Conservation (phyloP, 2,329 filamentous ascomycete species). For the Teratosphaeria epicoccoides region DNA sequence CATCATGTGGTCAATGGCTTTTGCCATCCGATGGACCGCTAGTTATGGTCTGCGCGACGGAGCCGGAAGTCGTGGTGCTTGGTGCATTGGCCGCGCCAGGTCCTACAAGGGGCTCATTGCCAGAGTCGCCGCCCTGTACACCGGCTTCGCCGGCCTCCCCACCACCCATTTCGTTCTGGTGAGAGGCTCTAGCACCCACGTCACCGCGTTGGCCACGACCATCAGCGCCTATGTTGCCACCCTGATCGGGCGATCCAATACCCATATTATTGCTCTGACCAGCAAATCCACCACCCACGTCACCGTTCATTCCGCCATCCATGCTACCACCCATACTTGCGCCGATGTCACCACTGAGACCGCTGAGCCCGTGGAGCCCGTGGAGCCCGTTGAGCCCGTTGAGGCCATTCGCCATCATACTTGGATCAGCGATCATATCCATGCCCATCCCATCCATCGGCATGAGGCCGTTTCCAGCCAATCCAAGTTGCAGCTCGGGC, state of each 20-base stretch:
- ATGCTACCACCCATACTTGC: not conserved
- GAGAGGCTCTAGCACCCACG: too few species aligned
- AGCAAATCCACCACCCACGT: not conserved
- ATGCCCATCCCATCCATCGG: conserved; percentile 1
- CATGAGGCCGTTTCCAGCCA: not conserved
- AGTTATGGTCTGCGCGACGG: not conserved
- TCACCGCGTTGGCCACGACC: too few species aligned
- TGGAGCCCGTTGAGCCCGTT: not conserved
- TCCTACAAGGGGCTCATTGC: not conserved
- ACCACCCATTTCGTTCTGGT: too few species aligned
- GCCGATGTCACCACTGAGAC: not conserved
- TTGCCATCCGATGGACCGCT: not conserved
- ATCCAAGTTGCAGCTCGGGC: conserved; percentile 17
- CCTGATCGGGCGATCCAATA: not conserved
- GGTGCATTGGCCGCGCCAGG: not conserved
- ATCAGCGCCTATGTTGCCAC: too few species aligned
- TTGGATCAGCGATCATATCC: not conserved
- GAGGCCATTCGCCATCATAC: not conserved
- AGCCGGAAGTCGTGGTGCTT: not conserved
- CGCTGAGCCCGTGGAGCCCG: not conserved
- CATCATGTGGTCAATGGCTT: not conserved
- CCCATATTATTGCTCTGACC: not conserved
- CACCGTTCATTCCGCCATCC: not conserved
- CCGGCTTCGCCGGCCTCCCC: too few species aligned
- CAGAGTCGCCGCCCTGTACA: too few species aligned